Conservation (phyloP, 1,284 basidiomycete species). For the Coniferiporia weirii region DNA sequence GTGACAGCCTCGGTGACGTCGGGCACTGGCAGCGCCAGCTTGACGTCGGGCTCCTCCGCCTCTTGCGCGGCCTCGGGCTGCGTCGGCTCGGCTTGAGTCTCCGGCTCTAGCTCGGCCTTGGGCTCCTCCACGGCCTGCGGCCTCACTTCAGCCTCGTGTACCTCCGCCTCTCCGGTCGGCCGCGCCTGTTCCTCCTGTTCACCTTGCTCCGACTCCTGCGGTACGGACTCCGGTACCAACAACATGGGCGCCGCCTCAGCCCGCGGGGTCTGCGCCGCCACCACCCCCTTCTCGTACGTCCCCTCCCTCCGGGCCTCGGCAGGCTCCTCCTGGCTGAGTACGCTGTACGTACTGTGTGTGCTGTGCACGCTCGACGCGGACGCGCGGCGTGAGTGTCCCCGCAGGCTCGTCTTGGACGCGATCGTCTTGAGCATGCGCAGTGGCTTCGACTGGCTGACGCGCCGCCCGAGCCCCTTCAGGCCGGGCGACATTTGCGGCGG, state of each 20-base stretch:
- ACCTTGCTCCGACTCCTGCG: neutral
- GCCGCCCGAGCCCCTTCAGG: slow-evolving; percentile 11
- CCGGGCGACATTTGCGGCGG: neutral
- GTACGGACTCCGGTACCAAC: neutral
- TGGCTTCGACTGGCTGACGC: slow-evolving; percentile 11
- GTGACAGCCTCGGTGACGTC: too few relatives aligned
- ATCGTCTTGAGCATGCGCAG: slow-evolving; percentile 15
- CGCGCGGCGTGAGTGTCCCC: neutral
- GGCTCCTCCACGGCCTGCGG: neutral
- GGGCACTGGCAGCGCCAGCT: too few relatives aligned
- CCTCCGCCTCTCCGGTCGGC: neutral
- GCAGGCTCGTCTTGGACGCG: slow-evolving; percentile 11
- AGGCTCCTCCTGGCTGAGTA: neutral
- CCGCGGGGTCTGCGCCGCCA: neutral
- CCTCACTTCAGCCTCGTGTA: neutral
- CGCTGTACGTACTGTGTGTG: neutral
- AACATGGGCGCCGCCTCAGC: neutral
- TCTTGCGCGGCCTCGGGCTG: neutral
- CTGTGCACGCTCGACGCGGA: slow-evolving; percentile 9
- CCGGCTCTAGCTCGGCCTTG: neutral
- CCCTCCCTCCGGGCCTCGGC: neutral
- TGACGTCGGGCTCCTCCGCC: neutral
- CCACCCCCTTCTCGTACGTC: slow-evolving; percentile 4
- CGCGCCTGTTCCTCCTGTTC: slow-evolving; percentile 1
- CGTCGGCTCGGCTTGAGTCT: neutral